Percentiles rank a stretch among this genome's conserved stretches.
Evolutionary conservation across 2,329 filamentous ascomycete genomes (phyloP).

Genomic region (Trichoderma sp.): DNA sequence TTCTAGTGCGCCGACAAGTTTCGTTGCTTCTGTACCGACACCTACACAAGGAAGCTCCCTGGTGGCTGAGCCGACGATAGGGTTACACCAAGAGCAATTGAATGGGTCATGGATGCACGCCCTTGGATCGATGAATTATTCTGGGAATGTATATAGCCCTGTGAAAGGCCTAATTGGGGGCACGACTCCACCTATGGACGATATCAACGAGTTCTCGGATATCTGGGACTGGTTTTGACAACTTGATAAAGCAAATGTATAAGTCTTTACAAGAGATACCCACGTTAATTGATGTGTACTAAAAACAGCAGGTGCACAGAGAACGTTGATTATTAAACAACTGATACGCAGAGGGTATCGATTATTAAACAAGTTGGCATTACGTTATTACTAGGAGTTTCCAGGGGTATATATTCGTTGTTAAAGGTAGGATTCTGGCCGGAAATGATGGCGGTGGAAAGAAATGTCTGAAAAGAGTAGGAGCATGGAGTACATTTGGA

Average conservation of each 20-base stretch:
- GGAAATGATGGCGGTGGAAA: background rate
- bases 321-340: background rate
- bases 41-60: background rate
- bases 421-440: background rate
- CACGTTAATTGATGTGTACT: background rate
- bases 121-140: background rate
- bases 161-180: background rate
- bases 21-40: background rate
- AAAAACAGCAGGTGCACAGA: background rate
- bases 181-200: background rate
- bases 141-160: background rate
- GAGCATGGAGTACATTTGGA: background rate
- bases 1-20: background rate
- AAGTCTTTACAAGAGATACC: background rate
- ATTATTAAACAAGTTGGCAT: background rate
- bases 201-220: background rate
- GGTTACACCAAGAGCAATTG: background rate
- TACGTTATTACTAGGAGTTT: background rate
- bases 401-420: background rate
- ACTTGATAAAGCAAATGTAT: background rate
- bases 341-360: too few species aligned
- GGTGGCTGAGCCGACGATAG: background rate
- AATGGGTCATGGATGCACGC: background rate
- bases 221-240: conserved; percentile 3
- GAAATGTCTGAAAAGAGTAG: background rate